Percentiles rank a stretch among this genome's conserved stretches.
These are phyloP conservation scores for Penicillium salamii DNA, from an alignment of 495 filamentous ascomycete genomes.

Conservation along the genomic window DNA sequence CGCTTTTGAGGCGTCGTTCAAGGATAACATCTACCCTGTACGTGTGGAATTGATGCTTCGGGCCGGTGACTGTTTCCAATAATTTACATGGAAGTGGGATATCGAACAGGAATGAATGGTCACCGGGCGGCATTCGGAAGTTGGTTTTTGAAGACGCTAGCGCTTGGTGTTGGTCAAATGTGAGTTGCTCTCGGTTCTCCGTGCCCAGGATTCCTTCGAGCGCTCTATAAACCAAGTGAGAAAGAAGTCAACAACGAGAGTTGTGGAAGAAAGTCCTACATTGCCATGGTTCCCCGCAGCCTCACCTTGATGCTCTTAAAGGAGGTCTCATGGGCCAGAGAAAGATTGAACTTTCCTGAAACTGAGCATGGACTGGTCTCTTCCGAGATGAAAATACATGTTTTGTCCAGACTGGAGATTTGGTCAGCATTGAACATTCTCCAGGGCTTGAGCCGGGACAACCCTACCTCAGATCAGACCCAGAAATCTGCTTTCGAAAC, in stretches of 20 bases:
- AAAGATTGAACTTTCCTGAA: constrained; percentile 13
- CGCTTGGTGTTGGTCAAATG: constrained; percentile 9
- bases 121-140: constrained; percentile 19
- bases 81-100: constrained; percentile 13
- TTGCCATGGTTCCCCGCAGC: constrained; percentile 12
- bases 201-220: neutral
- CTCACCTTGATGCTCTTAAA: constrained; percentile 17
- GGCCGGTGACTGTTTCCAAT: constrained; percentile 16
- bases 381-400: constrained; percentile 19
- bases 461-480: constrained; percentile 2
- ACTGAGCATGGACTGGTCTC: constrained; percentile 3
- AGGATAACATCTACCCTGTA: constrained; percentile 21
- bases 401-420: constrained; percentile 14
- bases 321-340: constrained; percentile 1
- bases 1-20: constrained; percentile 9
- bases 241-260: neutral
- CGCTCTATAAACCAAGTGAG: neutral
- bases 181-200: constrained; percentile 10
- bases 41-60: constrained; percentile 18
- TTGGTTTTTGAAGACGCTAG: constrained; percentile 17
- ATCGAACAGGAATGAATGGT: constrained; percentile 25
- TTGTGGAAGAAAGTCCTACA: constrained; percentile 13
- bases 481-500: neutral
- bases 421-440: neutral
- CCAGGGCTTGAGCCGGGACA: neutral